Percentiles rank a stretch among this genome's conserved stretches.
phyloP scores from a whole-genome alignment of 305 asterid genomes.

The Fraxinus angustifolia region DNA sequence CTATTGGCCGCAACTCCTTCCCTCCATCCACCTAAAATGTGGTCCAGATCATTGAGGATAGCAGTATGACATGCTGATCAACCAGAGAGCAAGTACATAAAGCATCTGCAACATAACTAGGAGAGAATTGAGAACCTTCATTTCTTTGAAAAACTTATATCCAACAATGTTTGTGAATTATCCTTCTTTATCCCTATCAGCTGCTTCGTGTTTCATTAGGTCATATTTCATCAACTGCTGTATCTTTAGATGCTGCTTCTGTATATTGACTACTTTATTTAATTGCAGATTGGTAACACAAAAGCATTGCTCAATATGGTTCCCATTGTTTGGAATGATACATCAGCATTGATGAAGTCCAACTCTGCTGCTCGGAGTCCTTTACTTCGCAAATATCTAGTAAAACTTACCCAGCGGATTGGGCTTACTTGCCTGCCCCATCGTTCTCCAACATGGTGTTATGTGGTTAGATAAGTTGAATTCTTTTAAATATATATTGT shows the following conservation, averaged over 20 bases:
- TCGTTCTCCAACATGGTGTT: slow-evolving; percentile 77
- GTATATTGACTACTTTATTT: slow-evolving; percentile 14
- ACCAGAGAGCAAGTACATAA: background rate
- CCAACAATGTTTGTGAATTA: background rate
- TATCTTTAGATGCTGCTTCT: slow-evolving; percentile 3
- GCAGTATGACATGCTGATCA: background rate
- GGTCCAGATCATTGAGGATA: background rate
- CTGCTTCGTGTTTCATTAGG: slow-evolving; percentile 3
- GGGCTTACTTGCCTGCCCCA: slow-evolving; percentile 82
- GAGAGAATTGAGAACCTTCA: background rate
- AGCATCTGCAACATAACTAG: background rate
- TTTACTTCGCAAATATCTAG: slow-evolving; percentile 86
- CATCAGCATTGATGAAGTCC: slow-evolving; percentile 65
- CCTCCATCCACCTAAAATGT: background rate
- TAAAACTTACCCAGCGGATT: slow-evolving; percentile 84
- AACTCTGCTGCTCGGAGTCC: slow-evolving; percentile 74
- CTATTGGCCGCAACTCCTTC: background rate
- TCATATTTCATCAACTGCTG: slow-evolving; percentile 4
- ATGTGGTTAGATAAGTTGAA: slow-evolving; percentile 62
- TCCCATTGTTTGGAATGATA: slow-evolving; percentile 70
- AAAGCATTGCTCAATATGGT: slow-evolving; percentile 57
- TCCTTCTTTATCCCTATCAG: background rate
- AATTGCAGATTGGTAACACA: slow-evolving; percentile 74
- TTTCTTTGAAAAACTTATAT: background rate
- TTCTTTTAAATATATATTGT: background rate